Conservation (phyloP, 164 flowering plant species). For the Taxillus chinensis region DNA sequence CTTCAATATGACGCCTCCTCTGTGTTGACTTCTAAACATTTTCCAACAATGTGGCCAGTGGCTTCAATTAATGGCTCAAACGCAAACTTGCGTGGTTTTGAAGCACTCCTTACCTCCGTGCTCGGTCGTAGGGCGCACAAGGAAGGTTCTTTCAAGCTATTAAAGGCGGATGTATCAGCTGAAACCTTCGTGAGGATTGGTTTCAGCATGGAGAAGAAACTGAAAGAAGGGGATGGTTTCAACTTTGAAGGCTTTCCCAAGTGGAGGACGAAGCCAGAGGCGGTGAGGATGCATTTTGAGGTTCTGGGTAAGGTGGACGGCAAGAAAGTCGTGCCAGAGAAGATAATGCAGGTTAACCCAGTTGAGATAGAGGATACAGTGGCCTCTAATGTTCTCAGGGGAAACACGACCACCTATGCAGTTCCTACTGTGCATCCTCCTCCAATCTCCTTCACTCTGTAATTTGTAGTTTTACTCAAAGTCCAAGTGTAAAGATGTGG, state of each 20-base stretch:
- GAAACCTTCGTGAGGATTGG: conserved; percentile 78
- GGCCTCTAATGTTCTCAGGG: conserved; percentile 35
- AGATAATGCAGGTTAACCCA: conserved; percentile 53
- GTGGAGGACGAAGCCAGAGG: conserved; percentile 87
- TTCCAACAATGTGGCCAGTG: conserved; percentile 80
- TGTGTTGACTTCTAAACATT: conserved; percentile 42
- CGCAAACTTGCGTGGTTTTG: conserved; percentile 65
- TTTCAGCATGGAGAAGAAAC: conserved; percentile 63
- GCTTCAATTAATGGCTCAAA: conserved; percentile 68
- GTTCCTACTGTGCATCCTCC: conserved; percentile 44
- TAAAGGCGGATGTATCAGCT: conserved; percentile 79
- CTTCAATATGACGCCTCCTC: conserved; percentile 32
- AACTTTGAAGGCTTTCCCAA: conserved; percentile 33
- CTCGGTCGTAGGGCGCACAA: conserved; percentile 56
- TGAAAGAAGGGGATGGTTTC: conserved; percentile 49
- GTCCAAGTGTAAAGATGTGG: not conserved
- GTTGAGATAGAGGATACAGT: conserved; percentile 43
- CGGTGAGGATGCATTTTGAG: conserved; percentile 71
- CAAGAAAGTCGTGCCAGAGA: conserved; percentile 66
- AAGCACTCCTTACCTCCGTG: conserved; percentile 48
- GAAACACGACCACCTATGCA: conserved; percentile 54
- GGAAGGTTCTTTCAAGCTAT: conserved; percentile 59
- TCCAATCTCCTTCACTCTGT: conserved; percentile 41
- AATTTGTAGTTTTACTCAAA: conserved; percentile 4
- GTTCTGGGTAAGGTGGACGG: conserved; percentile 89